Evolutionary conservation across 306 rosid species (phyloP), one percentile per base, ranked within the genome.

Genomic region (Coriaria nepalensis): DNA sequence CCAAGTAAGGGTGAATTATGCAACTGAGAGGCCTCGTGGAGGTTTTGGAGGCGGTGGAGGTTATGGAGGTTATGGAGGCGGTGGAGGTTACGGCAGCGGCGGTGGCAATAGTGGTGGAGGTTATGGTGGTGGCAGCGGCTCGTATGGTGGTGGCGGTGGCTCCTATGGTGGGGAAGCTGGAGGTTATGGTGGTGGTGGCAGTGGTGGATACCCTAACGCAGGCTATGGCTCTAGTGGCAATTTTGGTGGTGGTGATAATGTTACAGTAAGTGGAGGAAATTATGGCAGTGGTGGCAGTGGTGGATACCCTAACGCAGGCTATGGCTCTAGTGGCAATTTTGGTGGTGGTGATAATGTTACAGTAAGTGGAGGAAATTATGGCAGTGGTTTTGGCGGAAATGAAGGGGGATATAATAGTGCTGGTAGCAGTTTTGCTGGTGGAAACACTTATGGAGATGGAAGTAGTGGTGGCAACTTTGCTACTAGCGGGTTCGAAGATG

Each of bases 1-100:
- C 45, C 61, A 32, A 8, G 61, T 92, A 33, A 80, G 79, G 68
- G 87, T 82, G 42, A 78, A 76, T 43, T 85, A 65, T 63, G 96
- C 98, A 5, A 79, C 63, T 57, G 94, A 92, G 0, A 92, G 76
- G 74, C 34, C 84, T 52, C 85, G 57, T 2, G 36, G 56, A 5
- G 43, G 45, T 34, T 42, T 5, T 10, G 59, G 43, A 8, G 56
- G 53, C 2, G 62, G 78, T 0, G 75, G 80, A 0, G 74, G 73
- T 3, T 69, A 74, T 0, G 73, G 67, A n/a, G n/a, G n/a, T n/a
- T n/a, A n/a, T 35, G 50, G 13, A 40, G 76, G 76, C 37, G 78
- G 78, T 6, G 66, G 56, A 35, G 54, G 59, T 29, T 43, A 33
- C 6, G 55, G 55, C 10, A 73, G 83, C 0, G 76, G 72, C 0